phyloP scores from a whole-genome alignment of 345 rosid genomes.

The Luvunga scandens region DNA sequence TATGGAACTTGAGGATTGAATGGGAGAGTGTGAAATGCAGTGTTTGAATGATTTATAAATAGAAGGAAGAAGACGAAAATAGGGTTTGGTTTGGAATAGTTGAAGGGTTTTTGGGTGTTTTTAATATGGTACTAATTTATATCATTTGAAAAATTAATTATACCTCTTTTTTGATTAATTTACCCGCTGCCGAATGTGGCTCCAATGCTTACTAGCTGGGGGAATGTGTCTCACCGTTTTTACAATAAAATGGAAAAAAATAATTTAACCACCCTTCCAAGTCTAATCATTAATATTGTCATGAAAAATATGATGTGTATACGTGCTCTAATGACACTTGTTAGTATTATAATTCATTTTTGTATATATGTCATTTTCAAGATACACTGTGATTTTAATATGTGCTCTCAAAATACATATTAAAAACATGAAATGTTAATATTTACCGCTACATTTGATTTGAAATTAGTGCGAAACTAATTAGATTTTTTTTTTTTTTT shows the following conservation, averaged over 20 bases:
- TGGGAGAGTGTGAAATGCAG: background rate
- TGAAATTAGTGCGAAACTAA: background rate
- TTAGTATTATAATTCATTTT: too few species aligned
- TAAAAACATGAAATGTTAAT: background rate
- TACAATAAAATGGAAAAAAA: too few species aligned
- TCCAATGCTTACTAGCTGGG: background rate
- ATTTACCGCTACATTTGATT: background rate
- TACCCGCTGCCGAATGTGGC: too few species aligned
- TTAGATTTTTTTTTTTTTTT: too few species aligned
- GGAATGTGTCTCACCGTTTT: background rate
- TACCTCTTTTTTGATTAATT: too few species aligned
- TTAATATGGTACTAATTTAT: too few species aligned
- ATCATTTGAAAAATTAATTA: too few species aligned
- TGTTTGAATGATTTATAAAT: background rate
- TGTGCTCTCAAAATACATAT: background rate
- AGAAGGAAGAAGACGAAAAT: slow-evolving; percentile 1
- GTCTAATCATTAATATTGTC: too few species aligned
- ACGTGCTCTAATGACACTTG: background rate
- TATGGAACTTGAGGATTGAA: background rate
- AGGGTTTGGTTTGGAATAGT: slow-evolving; percentile 3
- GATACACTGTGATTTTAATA: background rate
- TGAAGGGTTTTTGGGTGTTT: background rate
- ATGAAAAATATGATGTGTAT: background rate
- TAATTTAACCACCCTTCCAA: too few species aligned
- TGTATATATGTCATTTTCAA: background rate